Conservation (phyloP, 371 early-diverging fungal species). For the Chytridiales sp. region DNA sequence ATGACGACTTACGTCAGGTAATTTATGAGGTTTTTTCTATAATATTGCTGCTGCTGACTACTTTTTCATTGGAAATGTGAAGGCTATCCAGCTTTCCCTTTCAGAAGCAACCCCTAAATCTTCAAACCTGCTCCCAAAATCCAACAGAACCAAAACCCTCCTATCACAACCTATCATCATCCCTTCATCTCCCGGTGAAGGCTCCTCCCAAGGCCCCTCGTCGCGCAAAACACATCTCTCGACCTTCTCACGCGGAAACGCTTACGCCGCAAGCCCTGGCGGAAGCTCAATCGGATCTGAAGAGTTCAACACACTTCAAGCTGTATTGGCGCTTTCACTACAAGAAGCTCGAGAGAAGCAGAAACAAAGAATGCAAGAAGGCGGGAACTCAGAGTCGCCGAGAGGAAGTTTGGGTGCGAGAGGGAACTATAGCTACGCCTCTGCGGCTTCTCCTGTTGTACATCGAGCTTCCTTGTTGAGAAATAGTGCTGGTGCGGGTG, state of each 20-base stretch:
- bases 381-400: too few species aligned
- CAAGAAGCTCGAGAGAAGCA: not conserved
- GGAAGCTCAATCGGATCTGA: constrained; percentile 12
- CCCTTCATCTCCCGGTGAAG: not conserved
- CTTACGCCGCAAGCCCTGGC: not conserved
- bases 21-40: too few species aligned
- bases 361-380: too few species aligned
- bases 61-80: too few species aligned
- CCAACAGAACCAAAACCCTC: not conserved
- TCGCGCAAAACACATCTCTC: not conserved
- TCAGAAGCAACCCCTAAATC: not conserved
- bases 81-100: constrained; percentile 11
- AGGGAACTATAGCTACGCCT: too few species aligned
- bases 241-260: not conserved
- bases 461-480: too few species aligned
- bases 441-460: too few species aligned
- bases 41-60: too few species aligned
- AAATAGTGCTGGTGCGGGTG: too few species aligned
- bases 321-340: constrained; percentile 4
- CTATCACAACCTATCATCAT: not conserved
- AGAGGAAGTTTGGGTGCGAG: too few species aligned
- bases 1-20: too few species aligned
- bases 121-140: not conserved
- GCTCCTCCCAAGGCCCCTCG: not conserved
- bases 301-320: constrained; percentile 11